Conservation (phyloP, 2,329 filamentous ascomycete species). For the Penicillium sp. region DNA sequence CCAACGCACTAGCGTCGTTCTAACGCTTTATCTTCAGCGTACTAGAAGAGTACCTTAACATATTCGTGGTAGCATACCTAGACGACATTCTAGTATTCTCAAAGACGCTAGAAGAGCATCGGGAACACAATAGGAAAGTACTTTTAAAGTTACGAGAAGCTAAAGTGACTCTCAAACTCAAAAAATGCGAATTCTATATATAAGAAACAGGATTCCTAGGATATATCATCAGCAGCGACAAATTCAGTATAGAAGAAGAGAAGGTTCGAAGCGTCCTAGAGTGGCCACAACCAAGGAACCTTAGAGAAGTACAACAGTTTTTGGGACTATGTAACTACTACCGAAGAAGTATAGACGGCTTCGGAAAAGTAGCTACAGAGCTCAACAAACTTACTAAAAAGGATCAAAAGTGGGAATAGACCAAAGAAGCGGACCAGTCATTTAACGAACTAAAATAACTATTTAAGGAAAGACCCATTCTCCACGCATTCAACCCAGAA, state of each 20-base stretch:
- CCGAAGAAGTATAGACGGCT: neutral
- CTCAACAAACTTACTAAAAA: neutral
- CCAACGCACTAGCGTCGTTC: neutral
- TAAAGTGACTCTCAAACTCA: slow-evolving; percentile 1
- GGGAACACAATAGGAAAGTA: neutral
- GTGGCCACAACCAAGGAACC: neutral
- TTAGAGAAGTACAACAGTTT: neutral
- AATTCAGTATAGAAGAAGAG: slow-evolving; percentile 3
- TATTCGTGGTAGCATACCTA: neutral
- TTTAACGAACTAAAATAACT: neutral
- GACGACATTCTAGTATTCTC: neutral
- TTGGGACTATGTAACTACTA: too few relatives aligned
- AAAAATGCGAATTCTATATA: slow-evolving; percentile 2
- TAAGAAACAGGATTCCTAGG: neutral
- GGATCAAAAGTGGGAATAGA: neutral
- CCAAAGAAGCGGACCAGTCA: neutral
- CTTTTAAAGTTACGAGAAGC: neutral
- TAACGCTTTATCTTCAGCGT: slow-evolving; percentile 2
- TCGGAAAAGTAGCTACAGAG: neutral
- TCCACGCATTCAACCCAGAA: neutral
- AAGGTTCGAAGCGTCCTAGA: neutral
- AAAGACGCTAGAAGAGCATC: too few relatives aligned
- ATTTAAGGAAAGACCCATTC: neutral
- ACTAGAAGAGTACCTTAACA: neutral
- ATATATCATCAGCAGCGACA: slow-evolving; percentile 1